Conservation (phyloP, 2,329 filamentous ascomycete species). For the Microcyclospora tardicrescens region DNA sequence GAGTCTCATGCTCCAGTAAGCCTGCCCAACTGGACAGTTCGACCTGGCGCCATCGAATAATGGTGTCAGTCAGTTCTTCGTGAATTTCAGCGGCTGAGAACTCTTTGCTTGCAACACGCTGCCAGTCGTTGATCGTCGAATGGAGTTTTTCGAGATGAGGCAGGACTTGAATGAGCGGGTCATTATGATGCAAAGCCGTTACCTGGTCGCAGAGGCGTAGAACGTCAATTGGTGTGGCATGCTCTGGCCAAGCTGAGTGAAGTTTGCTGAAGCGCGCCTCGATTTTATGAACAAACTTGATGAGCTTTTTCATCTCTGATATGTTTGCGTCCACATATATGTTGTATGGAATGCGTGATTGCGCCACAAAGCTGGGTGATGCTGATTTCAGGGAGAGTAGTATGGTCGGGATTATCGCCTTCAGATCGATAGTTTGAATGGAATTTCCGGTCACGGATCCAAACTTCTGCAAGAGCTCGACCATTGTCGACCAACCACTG, state of each 20-base stretch:
- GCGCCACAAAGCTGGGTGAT: not conserved
- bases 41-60: constrained; percentile 80
- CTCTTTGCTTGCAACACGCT: constrained; percentile 74
- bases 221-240: constrained; percentile 73
- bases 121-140: constrained; percentile 80
- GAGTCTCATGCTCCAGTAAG: constrained; percentile 70
- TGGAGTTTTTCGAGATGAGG: constrained; percentile 82
- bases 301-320: constrained; percentile 59
- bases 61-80: constrained; percentile 63
- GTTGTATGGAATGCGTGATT: constrained; percentile 49
- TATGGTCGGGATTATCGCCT: not conserved
- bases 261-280: constrained; percentile 62
- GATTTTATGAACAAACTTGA: constrained; percentile 55
- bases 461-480: not conserved
- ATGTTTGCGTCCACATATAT: constrained; percentile 81
- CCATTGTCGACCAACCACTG: not conserved
- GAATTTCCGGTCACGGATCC: too few species aligned
- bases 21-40: constrained; percentile 88
- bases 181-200: constrained; percentile 60
- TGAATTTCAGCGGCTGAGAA: constrained; percentile 59
- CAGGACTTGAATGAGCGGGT: constrained; percentile 76
- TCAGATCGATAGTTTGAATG: not conserved
- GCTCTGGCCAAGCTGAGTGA: constrained; percentile 48
- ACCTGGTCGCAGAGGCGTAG: constrained; percentile 61
- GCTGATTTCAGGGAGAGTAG: not conserved